These are phyloP conservation scores for Diplocarpon mali DNA, from an alignment of 2,329 filamentous ascomycete species.

Conservation along the genomic window DNA sequence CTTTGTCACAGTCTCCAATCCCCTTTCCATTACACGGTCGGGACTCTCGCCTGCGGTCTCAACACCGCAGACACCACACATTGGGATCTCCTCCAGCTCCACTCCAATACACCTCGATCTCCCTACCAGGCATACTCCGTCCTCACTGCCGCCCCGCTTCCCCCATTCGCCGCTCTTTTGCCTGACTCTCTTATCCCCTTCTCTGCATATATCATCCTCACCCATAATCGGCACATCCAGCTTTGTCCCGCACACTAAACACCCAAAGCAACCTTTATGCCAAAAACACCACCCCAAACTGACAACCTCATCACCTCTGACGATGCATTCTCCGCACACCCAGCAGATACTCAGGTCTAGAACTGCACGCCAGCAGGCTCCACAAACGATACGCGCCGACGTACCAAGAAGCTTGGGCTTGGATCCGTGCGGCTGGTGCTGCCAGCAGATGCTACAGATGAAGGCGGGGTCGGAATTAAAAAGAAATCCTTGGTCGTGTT, in stretches of 20 bases:
- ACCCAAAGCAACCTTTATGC: constrained; percentile 46
- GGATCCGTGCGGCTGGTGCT: constrained; percentile 29
- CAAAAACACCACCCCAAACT: constrained; percentile 52
- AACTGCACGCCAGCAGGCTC: constrained; percentile 35
- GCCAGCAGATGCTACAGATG: constrained; percentile 47
- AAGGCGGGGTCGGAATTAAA: constrained; percentile 27
- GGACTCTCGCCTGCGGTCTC: constrained; percentile 27
- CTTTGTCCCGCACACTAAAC: constrained; percentile 39
- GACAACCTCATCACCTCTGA: constrained; percentile 42
- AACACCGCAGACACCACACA: constrained; percentile 38
- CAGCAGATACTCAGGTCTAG: constrained; percentile 45
- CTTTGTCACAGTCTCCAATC: constrained; percentile 33
- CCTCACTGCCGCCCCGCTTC: constrained; percentile 3
- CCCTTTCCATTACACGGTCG: constrained; percentile 30
- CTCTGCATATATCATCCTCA: background rate
- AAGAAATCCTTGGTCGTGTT: background rate
- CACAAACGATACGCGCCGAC: constrained; percentile 38
- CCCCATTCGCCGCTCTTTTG: constrained; percentile 1
- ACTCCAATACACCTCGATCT: constrained; percentile 15
- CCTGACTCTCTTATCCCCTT: constrained; percentile 3
- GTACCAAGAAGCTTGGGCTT: constrained; percentile 32
- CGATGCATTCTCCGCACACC: constrained; percentile 45
- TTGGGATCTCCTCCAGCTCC: constrained; percentile 37
- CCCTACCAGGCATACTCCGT: constrained; percentile 2
- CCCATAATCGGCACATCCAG: constrained; percentile 21